Base-by-base conservation (phyloP, 768 basidiomycete genomes). In the Russula earlei region DNA sequence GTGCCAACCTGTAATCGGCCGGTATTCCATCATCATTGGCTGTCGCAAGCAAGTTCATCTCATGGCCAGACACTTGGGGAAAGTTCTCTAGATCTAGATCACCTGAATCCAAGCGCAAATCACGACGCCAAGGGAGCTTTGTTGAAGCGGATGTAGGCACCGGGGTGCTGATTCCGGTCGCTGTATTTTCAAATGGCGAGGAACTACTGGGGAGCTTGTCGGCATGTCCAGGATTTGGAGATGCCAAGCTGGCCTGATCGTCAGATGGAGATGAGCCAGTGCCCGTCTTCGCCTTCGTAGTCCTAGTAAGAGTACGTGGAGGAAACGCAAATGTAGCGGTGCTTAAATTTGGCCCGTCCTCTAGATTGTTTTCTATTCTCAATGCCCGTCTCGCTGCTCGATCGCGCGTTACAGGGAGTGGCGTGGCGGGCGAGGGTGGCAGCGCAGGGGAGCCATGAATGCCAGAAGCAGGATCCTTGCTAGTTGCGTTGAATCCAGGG, bases 311-410 rank as follows among this genome's bases (percentile, higher is more conserved):
- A 17, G 66, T 59, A 33, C 73, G 68, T 1, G 73, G 69, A 31
- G 82, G 81, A 54, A 83, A 82, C 0, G 75, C 77, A 49, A 83
- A 83, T 41, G 74, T 71, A 19, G 72, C 70, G 46, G 75, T 77
- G 60, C 74, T 78, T 6, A 77, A 70, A 27, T 75, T 71, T 20
- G 69, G 65, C 5, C 68, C 64, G 41, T 76, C 76, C 24, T 79
- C 76, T n/a, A 62, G 66, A 45, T 61, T 62, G 29, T 65, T 67
- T 31, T 75, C 75, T 2, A 63, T 49, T 3, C 62, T 58, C 15
- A 62, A 55, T 14, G 65, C 61, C 45, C 69, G 72, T 58, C 70
- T 74, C 24, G 66, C 59, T 2, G 66, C 47, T 31, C 63, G 49
- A 64, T 59, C 42, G 67, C 61, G 20, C 72, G 38, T 76, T 24